phyloP scores from a whole-genome alignment of 2,329 filamentous ascomycete species.

The Colletotrichum tabaci region DNA sequence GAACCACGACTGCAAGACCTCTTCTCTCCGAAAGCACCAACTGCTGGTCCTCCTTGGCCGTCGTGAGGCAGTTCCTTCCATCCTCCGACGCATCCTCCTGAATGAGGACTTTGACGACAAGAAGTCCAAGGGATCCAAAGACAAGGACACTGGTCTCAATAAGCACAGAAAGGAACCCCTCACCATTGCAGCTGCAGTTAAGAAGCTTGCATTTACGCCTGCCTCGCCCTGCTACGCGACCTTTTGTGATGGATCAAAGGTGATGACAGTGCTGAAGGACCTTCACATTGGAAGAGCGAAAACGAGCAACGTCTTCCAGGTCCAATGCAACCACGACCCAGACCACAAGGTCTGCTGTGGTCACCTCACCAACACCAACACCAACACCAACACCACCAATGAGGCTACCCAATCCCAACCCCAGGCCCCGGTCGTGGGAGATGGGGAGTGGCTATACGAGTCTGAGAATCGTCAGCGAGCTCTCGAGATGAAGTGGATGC shows the following conservation, averaged over 20 bases:
- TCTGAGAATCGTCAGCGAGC: constrained; percentile 42
- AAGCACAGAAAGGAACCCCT: not conserved
- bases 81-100: constrained; percentile 57
- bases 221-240: constrained; percentile 71
- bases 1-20: constrained; percentile 58
- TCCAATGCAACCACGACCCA: constrained; percentile 70
- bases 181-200: not conserved
- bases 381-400: not conserved
- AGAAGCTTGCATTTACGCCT: constrained; percentile 52
- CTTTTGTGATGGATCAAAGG: constrained; percentile 64
- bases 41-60: constrained; percentile 68
- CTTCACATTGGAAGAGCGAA: constrained; percentile 59
- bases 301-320: constrained; percentile 65
- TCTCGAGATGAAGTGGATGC: constrained; percentile 37
- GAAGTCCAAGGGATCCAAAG: not conserved
- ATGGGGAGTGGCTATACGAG: constrained; percentile 49
- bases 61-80: constrained; percentile 66
- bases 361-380: not conserved
- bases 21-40: constrained; percentile 61
- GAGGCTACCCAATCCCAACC: not conserved
- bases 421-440: constrained; percentile 37
- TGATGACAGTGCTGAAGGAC: constrained; percentile 71
- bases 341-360: constrained; percentile 27
- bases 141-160: rapidly evolving
- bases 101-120: not conserved